A percentile compares a stretch with the other conserved stretches of the same genome.
phyloP scores from a whole-genome alignment of 2,329 filamentous ascomycete genomes.

The Aspergillus transmontanensis region DNA sequence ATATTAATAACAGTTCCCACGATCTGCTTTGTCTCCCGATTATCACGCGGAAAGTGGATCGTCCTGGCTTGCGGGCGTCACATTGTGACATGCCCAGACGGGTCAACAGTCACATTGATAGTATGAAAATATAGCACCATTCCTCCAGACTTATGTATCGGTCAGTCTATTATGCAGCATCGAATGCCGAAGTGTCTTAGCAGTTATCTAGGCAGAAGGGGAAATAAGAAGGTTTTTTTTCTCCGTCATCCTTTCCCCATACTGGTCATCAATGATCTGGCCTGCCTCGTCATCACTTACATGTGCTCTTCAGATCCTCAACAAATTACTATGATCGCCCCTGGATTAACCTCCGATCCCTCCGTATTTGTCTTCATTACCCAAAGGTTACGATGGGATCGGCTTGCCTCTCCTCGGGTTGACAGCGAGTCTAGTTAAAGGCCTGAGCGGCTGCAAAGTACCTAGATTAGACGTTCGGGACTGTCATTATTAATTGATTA shows the following conservation, averaged over 20 bases:
- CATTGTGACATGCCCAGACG: conserved; percentile 3
- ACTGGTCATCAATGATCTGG: background rate
- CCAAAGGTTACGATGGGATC: background rate
- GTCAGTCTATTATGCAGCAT: background rate
- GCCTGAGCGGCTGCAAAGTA: conserved; percentile 2
- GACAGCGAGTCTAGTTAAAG: background rate
- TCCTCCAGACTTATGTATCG: background rate
- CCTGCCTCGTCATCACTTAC: conserved; percentile 11
- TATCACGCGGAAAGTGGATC: conserved; percentile 9
- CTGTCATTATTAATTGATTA: background rate
- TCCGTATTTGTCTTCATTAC: background rate
- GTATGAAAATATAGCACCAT: background rate
- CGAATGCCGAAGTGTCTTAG: conserved; percentile 1
- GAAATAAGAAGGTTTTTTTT: background rate
- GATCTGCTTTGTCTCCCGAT: conserved; percentile 5
- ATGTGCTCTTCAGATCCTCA: conserved; percentile 4
- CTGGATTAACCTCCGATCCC: background rate
- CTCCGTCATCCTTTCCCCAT: background rate
- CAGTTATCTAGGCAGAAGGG: background rate
- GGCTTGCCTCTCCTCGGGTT: conserved; percentile 1
- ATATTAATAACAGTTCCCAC: conserved; percentile 6
- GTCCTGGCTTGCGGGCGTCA: conserved; percentile 1
- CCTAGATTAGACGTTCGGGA: background rate
- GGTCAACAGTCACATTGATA: conserved; percentile 2
- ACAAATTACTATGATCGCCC: background rate